Base-by-base conservation (phyloP, 257 asterid species). In the Penstemon newberryi region DNA sequence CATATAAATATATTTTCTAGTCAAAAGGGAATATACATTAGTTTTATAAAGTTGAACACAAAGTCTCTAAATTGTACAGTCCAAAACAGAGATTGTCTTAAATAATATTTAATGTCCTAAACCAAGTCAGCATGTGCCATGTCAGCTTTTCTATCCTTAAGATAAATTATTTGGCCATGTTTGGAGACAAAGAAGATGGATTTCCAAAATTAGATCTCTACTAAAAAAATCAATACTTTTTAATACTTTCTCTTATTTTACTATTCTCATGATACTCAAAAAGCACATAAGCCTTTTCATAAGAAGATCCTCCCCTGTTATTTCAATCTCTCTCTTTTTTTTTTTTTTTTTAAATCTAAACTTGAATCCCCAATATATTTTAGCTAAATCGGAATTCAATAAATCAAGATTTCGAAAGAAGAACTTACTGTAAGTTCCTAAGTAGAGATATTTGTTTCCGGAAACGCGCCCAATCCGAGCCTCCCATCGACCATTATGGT, bases 401-500 rank as follows among this genome's bases (percentile, higher is more conserved):
- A 50, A 25, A 66, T 65, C 61, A 47, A 18, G 37, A 54, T 42
- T 53, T 8, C 8, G 4, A 43, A 11, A 57, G 4, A 13, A 8
- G 33, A 13, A 56, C 73, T 39, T 55, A 83, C 87, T 66, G 55
- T 69, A 93, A 33, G 98, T 93, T 79, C 97, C 98, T 42, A 93
- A 60, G 65, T 93, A 93, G 72, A 90, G 83, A 75, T 93, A 93
- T 76, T 93, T 93, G 81, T 86, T 93, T 8, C 97, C 98, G 4
- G 79, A 77, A 5, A 88, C 94, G 4, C 92, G 90, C 56, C 98
- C 98, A 39, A 93, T 93, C 9, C 98, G 73, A 4, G 98, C 98
- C 82, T 93, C 98, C 98, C 98, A 93, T 69, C 98, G 86, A 18
- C 98, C 98, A 41, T 93, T 93, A 57, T 90, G 97, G 64, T 93